Conservation (phyloP, 2,329 filamentous ascomycete species). For the Monosporascus sp. region DNA sequence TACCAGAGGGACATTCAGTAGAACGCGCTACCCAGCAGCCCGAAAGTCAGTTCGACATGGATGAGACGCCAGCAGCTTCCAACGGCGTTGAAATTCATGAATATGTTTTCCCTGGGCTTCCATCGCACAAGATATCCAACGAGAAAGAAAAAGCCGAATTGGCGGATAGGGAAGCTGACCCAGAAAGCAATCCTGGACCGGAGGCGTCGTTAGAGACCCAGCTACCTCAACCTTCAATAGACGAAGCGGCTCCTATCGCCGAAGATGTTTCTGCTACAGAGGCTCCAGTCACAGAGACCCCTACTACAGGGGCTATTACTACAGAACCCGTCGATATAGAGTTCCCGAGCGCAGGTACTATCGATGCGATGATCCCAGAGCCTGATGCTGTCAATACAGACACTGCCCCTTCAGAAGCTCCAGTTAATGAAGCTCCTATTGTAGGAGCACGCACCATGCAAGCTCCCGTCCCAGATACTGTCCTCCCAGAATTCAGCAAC, state of each 20-base stretch:
- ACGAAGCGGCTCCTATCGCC: background rate
- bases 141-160: slow-evolving; percentile 28
- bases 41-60: slow-evolving; percentile 11
- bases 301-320: background rate
- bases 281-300: background rate
- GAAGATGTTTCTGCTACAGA: background rate
- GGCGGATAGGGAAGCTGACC: background rate
- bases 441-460: too few species aligned
- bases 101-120: slow-evolving; percentile 7
- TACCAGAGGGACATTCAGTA: background rate
- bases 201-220: background rate
- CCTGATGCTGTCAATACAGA: too few species aligned
- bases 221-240: background rate
- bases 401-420: too few species aligned
- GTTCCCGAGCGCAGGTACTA: background rate
- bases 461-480: background rate
- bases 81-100: slow-evolving; percentile 2
- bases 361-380: background rate
- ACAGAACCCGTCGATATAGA: background rate
- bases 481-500: background rate
- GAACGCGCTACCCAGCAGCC: slow-evolving; percentile 2
- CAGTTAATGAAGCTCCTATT: background rate
- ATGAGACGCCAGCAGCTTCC: slow-evolving; percentile 23
- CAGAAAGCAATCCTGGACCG: background rate
- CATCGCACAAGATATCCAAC: slow-evolving; percentile 30